Base-by-base conservation (phyloP, 2,329 filamentous ascomycete species). In the Pseudonectria foliicola region DNA sequence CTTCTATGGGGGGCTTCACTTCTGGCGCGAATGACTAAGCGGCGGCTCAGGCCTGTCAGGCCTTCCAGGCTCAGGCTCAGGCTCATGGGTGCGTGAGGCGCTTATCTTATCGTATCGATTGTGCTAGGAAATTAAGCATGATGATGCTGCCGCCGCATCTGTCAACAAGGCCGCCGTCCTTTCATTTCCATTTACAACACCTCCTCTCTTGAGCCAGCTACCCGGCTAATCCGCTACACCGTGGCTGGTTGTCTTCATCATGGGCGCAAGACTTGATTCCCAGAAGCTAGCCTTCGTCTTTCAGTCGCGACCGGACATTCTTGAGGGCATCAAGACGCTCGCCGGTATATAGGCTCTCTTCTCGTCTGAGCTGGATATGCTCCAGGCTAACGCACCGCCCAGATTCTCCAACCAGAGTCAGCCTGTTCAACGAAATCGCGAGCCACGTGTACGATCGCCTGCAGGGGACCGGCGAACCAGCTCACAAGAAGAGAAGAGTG, bases 351-450 rank as follows among this genome's bases (percentile, higher is more conserved):
- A 35, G 28, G 27, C 25, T 29, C 29, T 45, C 49, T 49, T 49
- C 50, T 38, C 46, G 35, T 33, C 28, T 13, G 14, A 16, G 31
- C n/a, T 27, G 14, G 5, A 16, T 25, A 31, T 18, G 13, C 30
- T 24, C 38, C 21, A 34, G 31, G 34, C 35, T 49, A 16, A 50
- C 27, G 27, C 13, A 32, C 16, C n/a, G 13, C 25, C 5, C 45
- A 75, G 73, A 77, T 49, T 66, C 71, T 2, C 69, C 73, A 0
- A 58, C 57, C 6, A 63, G 66, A 24, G 55, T 74, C 16, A 50
- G 60, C 13, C 62, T 79, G 7, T 79, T 79, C 57, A 78, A 78
- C 56, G 60, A 68, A 31, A 77, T 78, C 35, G 64, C 67, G 34
- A 58, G 39, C 43, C 72, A 71, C 44, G 62, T 77, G 10, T 59